Conservation (phyloP, 2,329 filamentous ascomycete species). For the Chrysoporthe cubensis region DNA sequence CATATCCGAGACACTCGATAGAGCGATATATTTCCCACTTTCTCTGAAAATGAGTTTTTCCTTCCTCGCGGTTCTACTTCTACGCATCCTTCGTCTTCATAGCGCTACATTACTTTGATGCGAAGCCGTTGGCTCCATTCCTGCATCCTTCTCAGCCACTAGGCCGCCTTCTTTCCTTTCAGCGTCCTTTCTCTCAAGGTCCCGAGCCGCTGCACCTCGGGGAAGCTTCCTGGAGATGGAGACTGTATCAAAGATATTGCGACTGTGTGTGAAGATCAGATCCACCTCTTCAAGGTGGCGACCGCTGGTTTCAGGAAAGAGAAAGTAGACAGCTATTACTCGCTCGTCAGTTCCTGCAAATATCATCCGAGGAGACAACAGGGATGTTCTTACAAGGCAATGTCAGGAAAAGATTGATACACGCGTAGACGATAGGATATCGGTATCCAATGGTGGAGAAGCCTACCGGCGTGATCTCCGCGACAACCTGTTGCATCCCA, state of each 20-base stretch:
- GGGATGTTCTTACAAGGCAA: constrained; percentile 32
- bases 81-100: neutral
- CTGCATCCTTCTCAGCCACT: constrained; percentile 9
- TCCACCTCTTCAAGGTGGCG: constrained; percentile 30
- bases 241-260: constrained; percentile 29
- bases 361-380: neutral
- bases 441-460: constrained; percentile 55
- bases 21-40: no score
- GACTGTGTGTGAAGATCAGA: constrained; percentile 27
- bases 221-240: constrained; percentile 27
- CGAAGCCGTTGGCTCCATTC: constrained; percentile 5
- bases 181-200: neutral
- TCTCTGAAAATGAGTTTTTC: neutral
- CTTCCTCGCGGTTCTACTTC: no score
- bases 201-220: constrained; percentile 6
- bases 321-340: constrained; percentile 3
- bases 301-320: constrained; percentile 27
- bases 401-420: constrained; percentile 48
- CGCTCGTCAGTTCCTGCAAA: neutral
- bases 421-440: constrained; percentile 55
- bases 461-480: constrained; percentile 49
- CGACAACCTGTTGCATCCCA: constrained; percentile 44
- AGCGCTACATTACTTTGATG: neutral
- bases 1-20: no score
- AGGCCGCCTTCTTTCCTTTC: neutral